Evolutionary conservation across 805 yeast species (phyloP).

Genomic region (Candida berthetii): DNA sequence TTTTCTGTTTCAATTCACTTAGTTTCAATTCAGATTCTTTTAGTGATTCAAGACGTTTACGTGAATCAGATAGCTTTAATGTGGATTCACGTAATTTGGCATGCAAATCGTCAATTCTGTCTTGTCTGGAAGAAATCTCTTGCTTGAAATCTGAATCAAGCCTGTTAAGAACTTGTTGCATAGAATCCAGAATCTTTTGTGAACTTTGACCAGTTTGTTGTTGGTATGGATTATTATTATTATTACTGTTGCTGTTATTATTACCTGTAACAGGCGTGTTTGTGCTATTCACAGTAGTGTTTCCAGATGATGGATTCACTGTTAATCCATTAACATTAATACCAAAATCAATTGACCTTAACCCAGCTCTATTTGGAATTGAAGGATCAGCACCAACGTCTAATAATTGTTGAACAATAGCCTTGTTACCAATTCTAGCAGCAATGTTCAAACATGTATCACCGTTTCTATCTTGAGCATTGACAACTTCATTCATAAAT

Average conservation of each 20-base stretch:
- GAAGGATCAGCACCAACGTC: constrained; percentile 85
- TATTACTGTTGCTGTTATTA: not conserved
- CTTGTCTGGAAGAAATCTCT: constrained; percentile 49
- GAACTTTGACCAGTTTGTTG: constrained; percentile 13
- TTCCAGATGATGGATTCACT: not conserved
- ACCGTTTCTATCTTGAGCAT: constrained; percentile 89
- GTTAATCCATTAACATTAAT: constrained; percentile 36
- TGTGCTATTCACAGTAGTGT: not conserved
- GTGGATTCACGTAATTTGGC: constrained; percentile 54
- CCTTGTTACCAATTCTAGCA: constrained; percentile 78
- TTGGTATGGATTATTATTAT: not conserved
- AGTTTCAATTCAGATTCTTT: constrained; percentile 36
- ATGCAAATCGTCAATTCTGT: constrained; percentile 46
- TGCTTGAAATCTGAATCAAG: constrained; percentile 54
- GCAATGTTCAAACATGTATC: constrained; percentile 94
- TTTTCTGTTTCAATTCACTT: constrained; percentile 46
- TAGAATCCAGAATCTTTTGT: constrained; percentile 40
- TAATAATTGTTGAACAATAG: constrained; percentile 72
- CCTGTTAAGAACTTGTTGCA: constrained; percentile 42
- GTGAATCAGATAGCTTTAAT: constrained; percentile 37
- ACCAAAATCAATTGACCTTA: constrained; percentile 84
- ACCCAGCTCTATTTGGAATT: constrained; percentile 77
- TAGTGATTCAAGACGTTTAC: constrained; percentile 47
- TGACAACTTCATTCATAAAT: constrained; percentile 67
- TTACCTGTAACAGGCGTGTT: not conserved